These are phyloP conservation scores for Golubevia sp. DNA, from an alignment of 1,284 basidiomycete species.

Conservation along the genomic window DNA sequence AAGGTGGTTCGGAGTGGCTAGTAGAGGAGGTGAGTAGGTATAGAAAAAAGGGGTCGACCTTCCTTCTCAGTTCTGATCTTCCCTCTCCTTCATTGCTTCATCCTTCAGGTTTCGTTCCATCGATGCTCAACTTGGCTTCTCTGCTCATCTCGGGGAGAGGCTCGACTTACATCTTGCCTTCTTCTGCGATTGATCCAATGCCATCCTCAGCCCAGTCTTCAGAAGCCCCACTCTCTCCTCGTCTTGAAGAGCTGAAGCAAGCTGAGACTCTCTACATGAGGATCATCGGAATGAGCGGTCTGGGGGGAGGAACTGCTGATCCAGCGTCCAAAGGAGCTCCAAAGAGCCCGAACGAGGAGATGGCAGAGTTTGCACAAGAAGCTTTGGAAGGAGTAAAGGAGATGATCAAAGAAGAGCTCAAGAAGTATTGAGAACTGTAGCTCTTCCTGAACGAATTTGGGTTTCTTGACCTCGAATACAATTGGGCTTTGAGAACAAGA, in stretches of 20 bases:
- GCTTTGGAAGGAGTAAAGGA: not conserved
- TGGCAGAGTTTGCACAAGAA: not conserved
- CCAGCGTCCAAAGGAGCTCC: not conserved
- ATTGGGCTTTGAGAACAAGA: no score
- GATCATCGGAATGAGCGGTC: not conserved
- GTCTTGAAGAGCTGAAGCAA: not conserved
- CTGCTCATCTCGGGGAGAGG: conserved; percentile 26
- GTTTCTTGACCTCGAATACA: no score
- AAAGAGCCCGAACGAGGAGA: not conserved
- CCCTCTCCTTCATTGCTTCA: not conserved
- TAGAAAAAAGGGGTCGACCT: not conserved
- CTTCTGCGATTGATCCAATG: not conserved
- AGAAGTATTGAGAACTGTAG: not conserved
- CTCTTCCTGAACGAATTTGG: no score
- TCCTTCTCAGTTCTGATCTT: not conserved
- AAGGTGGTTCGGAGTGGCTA: conserved; percentile 33
- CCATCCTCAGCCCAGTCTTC: not conserved
- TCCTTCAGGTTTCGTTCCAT: conserved; percentile 13
- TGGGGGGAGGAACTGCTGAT: not conserved
- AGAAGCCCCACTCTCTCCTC: not conserved
- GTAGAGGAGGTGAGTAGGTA: conserved; percentile 9
- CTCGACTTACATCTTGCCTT: not conserved
- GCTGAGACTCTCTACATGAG: not conserved
- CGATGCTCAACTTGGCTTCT: conserved; percentile 21
- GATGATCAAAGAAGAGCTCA: not conserved